Conservation (phyloP, 2,329 filamentous ascomycete genomes). For the Aciculosporium take region DNA sequence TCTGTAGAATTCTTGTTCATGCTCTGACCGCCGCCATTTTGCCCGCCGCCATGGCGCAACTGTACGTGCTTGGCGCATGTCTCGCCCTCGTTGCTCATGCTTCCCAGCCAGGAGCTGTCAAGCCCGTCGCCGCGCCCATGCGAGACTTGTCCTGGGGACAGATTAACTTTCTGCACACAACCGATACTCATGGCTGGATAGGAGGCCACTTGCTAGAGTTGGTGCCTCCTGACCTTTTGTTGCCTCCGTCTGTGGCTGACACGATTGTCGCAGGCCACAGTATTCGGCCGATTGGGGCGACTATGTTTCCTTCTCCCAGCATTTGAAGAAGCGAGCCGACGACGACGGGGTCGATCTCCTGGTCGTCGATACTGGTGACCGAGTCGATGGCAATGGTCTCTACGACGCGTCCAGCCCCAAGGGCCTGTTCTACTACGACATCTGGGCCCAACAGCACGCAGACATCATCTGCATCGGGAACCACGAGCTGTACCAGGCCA, state of each 20-base stretch:
- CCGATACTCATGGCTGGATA: slow-evolving; percentile 92
- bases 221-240: slow-evolving; percentile 12
- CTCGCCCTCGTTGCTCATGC: slow-evolving; percentile 22
- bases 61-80: slow-evolving; percentile 13
- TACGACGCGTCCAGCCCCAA: slow-evolving; percentile 84
- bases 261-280: slow-evolving; percentile 44
- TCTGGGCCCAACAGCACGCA: slow-evolving; percentile 67
- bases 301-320: slow-evolving; percentile 82
- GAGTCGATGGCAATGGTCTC: slow-evolving; percentile 85
- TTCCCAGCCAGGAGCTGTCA: slow-evolving; percentile 67
- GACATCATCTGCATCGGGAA: slow-evolving; percentile 83
- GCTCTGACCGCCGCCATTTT: neutral
- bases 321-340: slow-evolving; percentile 68
- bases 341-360: slow-evolving; percentile 67
- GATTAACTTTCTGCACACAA: slow-evolving; percentile 93
- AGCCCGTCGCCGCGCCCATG: slow-evolving; percentile 66
- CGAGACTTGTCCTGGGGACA: slow-evolving; percentile 82
- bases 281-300: slow-evolving; percentile 97
- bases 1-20: neutral
- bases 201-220: slow-evolving; percentile 86
- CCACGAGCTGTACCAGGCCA: slow-evolving; percentile 80
- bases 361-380: slow-evolving; percentile 90
- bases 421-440: slow-evolving; percentile 76
- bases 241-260: neutral
- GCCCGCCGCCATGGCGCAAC: slow-evolving; percentile 14